These are phyloP conservation scores for Hordeum pubiflorum DNA, from an alignment of 202 grass and related monocot genomes.

Conservation along the genomic window DNA sequence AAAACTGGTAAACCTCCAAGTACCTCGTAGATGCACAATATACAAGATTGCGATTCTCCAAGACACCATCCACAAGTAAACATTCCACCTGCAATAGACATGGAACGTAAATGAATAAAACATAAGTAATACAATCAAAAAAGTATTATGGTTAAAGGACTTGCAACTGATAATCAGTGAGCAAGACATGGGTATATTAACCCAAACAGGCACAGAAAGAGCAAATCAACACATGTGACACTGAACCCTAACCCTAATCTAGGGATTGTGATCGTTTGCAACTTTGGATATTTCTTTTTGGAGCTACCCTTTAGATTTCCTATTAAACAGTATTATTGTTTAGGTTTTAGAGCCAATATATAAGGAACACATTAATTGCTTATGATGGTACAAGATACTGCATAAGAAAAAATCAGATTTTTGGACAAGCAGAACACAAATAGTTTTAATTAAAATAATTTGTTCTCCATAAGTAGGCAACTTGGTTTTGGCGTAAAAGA, in stretches of 20 bases:
- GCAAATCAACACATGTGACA: neutral
- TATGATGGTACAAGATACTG: neutral
- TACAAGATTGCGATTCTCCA: constrained; percentile 94
- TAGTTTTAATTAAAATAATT: neutral
- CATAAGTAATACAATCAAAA: neutral
- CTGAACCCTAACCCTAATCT: neutral
- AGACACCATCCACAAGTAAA: constrained; percentile 73
- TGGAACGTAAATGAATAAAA: neutral
- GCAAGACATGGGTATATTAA: neutral
- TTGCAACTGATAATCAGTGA: neutral
- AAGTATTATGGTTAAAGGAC: neutral
- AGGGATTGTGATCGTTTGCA: neutral
- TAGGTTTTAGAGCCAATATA: neutral
- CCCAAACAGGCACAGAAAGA: neutral
- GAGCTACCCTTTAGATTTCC: neutral
- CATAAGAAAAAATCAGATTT: neutral
- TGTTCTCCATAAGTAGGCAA: neutral
- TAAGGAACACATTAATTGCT: neutral
- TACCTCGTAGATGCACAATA: constrained; percentile 99
- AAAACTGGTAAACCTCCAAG: constrained; percentile 1
- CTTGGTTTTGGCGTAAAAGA: neutral
- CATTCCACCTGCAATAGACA: constrained; percentile 66
- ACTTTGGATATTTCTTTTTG: neutral
- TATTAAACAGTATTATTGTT: neutral
- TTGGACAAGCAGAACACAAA: neutral